These are phyloP conservation scores for Botryotinia calthae DNA, from an alignment of 2,329 filamentous ascomycete genomes.

Conservation along the genomic window DNA sequence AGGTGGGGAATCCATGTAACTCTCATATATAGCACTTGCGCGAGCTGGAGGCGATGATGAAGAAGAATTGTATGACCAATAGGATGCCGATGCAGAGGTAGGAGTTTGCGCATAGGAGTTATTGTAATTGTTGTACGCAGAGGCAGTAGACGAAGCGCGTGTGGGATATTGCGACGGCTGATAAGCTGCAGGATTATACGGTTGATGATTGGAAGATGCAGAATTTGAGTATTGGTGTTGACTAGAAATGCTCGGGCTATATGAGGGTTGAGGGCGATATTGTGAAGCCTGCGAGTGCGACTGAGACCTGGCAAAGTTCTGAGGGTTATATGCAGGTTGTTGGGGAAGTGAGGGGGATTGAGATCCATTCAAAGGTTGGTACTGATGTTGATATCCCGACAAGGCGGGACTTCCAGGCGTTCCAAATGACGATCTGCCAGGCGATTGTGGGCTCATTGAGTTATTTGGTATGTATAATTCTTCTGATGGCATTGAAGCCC, in stretches of 20 bases:
- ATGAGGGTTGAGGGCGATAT: slow-evolving; percentile 49
- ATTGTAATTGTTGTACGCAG: slow-evolving; percentile 49
- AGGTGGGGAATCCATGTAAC: slow-evolving; percentile 25
- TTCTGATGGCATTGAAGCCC: slow-evolving; percentile 44
- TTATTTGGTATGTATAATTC: slow-evolving; percentile 58
- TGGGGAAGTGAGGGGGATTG: slow-evolving; percentile 39
- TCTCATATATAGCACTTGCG: slow-evolving; percentile 33
- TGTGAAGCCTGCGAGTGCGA: slow-evolving; percentile 42
- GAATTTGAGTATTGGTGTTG: slow-evolving; percentile 38
- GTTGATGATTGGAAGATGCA: slow-evolving; percentile 49
- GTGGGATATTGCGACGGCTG: slow-evolving; percentile 50
- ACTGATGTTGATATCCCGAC: slow-evolving; percentile 51
- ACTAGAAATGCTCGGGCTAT: slow-evolving; percentile 44
- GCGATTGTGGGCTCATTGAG: slow-evolving; percentile 32
- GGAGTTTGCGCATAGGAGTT: slow-evolving; percentile 40
- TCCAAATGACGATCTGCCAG: slow-evolving; percentile 32
- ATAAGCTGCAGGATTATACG: slow-evolving; percentile 64
- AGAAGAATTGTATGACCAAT: slow-evolving; percentile 29
- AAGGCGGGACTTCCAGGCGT: slow-evolving; percentile 35
- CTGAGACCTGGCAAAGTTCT: slow-evolving; percentile 51
- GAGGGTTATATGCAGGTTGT: slow-evolving; percentile 58
- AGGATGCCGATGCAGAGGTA: slow-evolving; percentile 42
- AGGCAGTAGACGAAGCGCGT: slow-evolving; percentile 55
- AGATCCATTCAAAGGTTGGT: slow-evolving; percentile 45
- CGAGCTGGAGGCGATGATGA: slow-evolving; percentile 30